These are phyloP conservation scores for Daldinia sp. DNA, from an alignment of 2,329 filamentous ascomycete species.

Conservation along the genomic window DNA sequence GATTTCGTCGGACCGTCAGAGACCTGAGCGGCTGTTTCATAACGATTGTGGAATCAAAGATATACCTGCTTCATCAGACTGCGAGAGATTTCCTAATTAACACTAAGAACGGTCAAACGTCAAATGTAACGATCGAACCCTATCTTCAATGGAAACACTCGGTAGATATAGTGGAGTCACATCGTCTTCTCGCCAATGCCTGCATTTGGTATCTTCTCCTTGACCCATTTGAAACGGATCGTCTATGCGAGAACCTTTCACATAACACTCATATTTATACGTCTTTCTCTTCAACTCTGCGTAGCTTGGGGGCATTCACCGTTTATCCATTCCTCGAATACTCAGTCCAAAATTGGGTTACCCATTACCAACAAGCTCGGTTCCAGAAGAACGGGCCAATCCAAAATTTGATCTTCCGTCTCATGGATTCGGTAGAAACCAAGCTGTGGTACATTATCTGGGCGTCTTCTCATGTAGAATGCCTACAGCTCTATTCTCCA, in stretches of 20 bases:
- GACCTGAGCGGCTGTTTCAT: conserved; percentile 55
- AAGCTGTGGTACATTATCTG: neutral
- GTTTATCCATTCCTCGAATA: neutral
- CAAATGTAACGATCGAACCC: neutral
- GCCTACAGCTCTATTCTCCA: conserved; percentile 6
- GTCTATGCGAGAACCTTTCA: neutral
- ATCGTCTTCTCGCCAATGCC: conserved; percentile 23
- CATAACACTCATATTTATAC: neutral
- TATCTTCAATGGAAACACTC: conserved; percentile 27
- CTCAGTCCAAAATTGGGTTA: neutral
- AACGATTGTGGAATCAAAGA: conserved; percentile 47
- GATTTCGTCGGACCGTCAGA: conserved; percentile 42
- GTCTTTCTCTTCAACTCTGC: neutral
- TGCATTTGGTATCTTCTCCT: conserved; percentile 30
- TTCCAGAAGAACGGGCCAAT: neutral
- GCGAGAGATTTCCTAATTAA: conserved; percentile 54
- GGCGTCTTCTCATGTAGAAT: neutral
- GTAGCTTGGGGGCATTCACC: neutral
- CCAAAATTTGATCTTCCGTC: neutral
- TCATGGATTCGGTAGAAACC: neutral
- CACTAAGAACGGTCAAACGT: neutral
- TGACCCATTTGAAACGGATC: neutral
- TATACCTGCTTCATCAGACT: conserved; percentile 57
- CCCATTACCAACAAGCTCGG: neutral
- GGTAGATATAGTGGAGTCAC: conserved; percentile 14